Evolutionary conservation across 495 filamentous ascomycete species (phyloP), one percentile per base, ranked within the genome.

Genomic region (Aspergillus coremiiformis): DNA sequence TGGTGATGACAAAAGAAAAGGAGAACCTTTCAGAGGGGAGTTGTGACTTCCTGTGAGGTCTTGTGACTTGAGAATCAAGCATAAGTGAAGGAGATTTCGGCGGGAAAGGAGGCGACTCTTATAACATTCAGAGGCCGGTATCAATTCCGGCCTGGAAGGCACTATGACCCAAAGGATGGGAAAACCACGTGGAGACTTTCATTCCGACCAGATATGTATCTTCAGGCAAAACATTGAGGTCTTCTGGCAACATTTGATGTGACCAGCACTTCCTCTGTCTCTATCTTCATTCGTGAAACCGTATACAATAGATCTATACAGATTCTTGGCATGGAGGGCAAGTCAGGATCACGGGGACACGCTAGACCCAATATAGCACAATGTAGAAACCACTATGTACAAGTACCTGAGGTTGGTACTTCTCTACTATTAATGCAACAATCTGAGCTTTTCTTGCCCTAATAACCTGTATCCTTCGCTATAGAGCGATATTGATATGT

Each of bases 81-180:
- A 53, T 43, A 58, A 52, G 55, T 45, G 54, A 50, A 24, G 15
- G 41, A 20, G 22, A 57, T 58, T 63, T 56, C 52, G 52, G 62
- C 60, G 63, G 66, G 62, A 60, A 59, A 57, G 57, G 51, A 65
- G 57, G 57, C 47, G 62, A 65, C 68, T 72, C 71, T 78, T 75
- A 75, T 75, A 79, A 81, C 76, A 70, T 67, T 61, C 55, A 55
- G 72, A 74, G 79, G 80, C 79, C 79, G 80, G 80, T 76, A 77
- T 77, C 55, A 54, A 78, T 82, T 80, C 79, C 79, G 79, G 79
- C 78, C 78, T 75, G 67, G 57, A 49, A 37, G 46, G 30, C 39
- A 35, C 47, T 54, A 68, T 64, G 68, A 72, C 69, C 58, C 63
- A 67, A 70, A 37, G 62, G 63, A 65, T 59, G 55, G 50, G 39